Percentiles rank a stretch among this genome's conserved stretches.
These are phyloP conservation scores for Cutaneotrichosporon sp. DNA, from an alignment of 1,284 basidiomycete genomes.

Conservation along the genomic window DNA sequence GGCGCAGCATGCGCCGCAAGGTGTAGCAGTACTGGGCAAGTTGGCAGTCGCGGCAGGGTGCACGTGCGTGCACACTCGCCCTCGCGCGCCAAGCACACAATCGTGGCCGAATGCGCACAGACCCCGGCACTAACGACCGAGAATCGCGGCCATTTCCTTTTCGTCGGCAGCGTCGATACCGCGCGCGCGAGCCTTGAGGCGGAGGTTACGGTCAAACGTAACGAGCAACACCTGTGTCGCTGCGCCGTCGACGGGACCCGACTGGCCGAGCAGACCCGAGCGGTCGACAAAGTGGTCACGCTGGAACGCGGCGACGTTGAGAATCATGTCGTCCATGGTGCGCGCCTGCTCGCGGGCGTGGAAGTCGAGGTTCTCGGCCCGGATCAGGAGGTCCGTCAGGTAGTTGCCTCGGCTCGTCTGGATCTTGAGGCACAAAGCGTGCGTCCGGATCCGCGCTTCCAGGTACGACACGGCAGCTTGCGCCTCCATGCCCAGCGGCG, in stretches of 20 bases:
- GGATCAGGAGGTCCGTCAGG: conserved; percentile 71
- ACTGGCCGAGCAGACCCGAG: conserved; percentile 59
- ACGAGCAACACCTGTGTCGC: conserved; percentile 80
- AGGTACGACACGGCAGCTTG: conserved; percentile 68
- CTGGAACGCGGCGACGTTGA: conserved; percentile 88
- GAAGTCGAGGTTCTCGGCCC: conserved; percentile 80
- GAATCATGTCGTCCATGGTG: conserved; percentile 90
- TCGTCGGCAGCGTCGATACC: conserved; percentile 47
- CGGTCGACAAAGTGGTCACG: conserved; percentile 86
- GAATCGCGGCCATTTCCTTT: conserved; percentile 41
- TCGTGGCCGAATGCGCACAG: too few relatives aligned
- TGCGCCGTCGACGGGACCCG: conserved; percentile 16
- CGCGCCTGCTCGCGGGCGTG: conserved; percentile 51
- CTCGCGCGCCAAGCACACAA: too few relatives aligned
- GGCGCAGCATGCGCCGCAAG: too few relatives aligned
- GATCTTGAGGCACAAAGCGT: conserved; percentile 75
- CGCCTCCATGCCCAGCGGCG: conserved; percentile 62
- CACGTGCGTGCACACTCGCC: too few relatives aligned
- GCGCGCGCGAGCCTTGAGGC: conserved; percentile 45
- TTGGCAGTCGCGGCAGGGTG: too few relatives aligned
- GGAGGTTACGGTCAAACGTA: conserved; percentile 78
- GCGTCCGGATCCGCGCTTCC: conserved; percentile 66
- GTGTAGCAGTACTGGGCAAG: too few relatives aligned
- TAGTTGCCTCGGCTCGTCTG: conserved; percentile 95
- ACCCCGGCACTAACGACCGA: conserved; percentile 6